phyloP scores from a whole-genome alignment of 106 monocot species.

The Chionographis japonica region DNA sequence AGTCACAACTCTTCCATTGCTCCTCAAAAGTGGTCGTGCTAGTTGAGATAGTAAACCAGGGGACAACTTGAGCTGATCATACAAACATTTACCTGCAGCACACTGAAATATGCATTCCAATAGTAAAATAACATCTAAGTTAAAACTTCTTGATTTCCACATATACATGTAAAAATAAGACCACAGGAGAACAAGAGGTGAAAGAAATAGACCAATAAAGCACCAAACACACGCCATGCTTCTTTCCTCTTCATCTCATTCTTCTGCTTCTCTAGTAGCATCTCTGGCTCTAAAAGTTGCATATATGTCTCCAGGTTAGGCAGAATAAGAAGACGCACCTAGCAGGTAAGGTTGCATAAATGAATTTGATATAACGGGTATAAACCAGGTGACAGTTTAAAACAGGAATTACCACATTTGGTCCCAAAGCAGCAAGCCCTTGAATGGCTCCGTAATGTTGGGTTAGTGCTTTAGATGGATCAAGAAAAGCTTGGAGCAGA shows the following conservation, averaged over 20 bases:
- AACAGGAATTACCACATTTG: slow-evolving; percentile 60
- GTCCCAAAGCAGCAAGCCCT: slow-evolving; percentile 86
- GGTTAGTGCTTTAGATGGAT: slow-evolving; percentile 88
- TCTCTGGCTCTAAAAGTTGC: slow-evolving; percentile 91
- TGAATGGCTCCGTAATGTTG: slow-evolving; percentile 97
- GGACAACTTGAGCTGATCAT: slow-evolving; percentile 68
- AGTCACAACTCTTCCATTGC: slow-evolving; percentile 43
- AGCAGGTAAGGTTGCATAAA: slow-evolving; percentile 7
- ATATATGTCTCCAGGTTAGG: slow-evolving; percentile 92
- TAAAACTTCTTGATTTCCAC: not conserved
- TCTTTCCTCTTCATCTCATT: slow-evolving; percentile 97
- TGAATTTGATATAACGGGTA: slow-evolving; percentile 3
- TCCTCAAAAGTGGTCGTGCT: slow-evolving; percentile 33
- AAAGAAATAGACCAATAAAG: slow-evolving; percentile 58
- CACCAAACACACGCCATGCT: slow-evolving; percentile 99
- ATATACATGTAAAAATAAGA: not conserved
- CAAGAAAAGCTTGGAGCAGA: slow-evolving; percentile 84
- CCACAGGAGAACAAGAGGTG: not conserved
- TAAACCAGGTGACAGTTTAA: not conserved
- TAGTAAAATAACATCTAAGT: not conserved
- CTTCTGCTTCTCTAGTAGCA: slow-evolving; percentile 90
- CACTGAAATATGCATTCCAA: slow-evolving; percentile 44
- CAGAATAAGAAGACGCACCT: slow-evolving; percentile 89
- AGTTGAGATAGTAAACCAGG: slow-evolving; percentile 55
- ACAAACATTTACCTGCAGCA: slow-evolving; percentile 90